phyloP scores from a whole-genome alignment of 208 protist species.

The Porcisia deanei region DNA sequence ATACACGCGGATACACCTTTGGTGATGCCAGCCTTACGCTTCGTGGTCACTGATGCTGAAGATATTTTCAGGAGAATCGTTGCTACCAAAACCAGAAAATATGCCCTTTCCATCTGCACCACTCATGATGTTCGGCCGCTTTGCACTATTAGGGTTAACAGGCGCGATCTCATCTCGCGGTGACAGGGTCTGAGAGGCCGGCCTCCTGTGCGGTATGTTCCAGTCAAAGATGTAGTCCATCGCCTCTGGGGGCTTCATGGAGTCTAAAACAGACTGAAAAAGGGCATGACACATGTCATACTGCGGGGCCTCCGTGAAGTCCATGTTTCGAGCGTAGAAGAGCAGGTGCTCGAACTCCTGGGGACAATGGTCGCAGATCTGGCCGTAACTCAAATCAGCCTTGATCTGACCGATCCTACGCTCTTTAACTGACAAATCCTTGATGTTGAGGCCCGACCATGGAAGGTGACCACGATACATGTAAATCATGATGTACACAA shows the following conservation, averaged over 20 bases:
- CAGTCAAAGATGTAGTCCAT: constrained; percentile 62
- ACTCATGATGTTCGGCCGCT: constrained; percentile 42
- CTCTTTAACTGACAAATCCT: constrained; percentile 77
- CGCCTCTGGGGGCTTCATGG: constrained; percentile 34
- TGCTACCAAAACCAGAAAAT: constrained; percentile 49
- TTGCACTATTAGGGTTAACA: constrained; percentile 14
- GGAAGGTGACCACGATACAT: constrained; percentile 94
- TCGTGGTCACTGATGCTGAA: constrained; percentile 47
- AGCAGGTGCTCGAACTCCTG: constrained; percentile 70
- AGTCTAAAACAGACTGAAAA: constrained; percentile 50
- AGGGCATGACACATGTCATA: constrained; percentile 85
- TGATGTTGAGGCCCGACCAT: constrained; percentile 93
- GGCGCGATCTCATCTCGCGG: constrained; percentile 32
- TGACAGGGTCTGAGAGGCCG: constrained; percentile 3
- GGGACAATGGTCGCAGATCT: constrained; percentile 77
- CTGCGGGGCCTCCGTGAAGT: constrained; percentile 60
- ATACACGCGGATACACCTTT: not conserved
- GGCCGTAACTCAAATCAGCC: constrained; percentile 35
- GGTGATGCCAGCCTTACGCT: not conserved
- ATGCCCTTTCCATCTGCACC: constrained; percentile 43
- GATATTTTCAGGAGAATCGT: constrained; percentile 40
- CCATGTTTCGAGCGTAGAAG: constrained; percentile 68
- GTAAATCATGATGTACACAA: constrained; percentile 96
- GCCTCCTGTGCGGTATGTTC: constrained; percentile 23
- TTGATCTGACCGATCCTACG: constrained; percentile 66